Base-by-base conservation (phyloP, 2,329 filamentous ascomycete genomes). In the Claviceps sorghi region DNA sequence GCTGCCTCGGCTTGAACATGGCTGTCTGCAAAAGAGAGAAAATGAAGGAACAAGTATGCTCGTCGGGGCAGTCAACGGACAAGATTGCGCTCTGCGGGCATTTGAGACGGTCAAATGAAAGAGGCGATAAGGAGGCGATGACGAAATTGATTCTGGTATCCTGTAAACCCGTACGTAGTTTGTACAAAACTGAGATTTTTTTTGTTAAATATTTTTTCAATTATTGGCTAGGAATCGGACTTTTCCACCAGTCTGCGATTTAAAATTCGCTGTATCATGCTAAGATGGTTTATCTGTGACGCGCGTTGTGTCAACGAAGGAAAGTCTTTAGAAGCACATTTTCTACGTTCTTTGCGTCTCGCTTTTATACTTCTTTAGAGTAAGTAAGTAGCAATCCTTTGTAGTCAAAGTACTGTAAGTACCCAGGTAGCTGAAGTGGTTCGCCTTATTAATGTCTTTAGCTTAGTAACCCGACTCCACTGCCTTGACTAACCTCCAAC, bases 1-100 rank as follows among this genome's bases (percentile, higher is more conserved):
- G 54, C 61, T 44, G 46, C 64, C 64, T 48, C 62, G 58, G 62
- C 69, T 61, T 67, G 66, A 47, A 30, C 26, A 9, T 32, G 9
- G 26, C 43, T 32, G 22, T 19, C 3, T 32, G 43, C 43, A 46
- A 15, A 46, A 32, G 17, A 46, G 43, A 30, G 10, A 22, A 43
- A 4, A 3, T 13, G 22, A 22, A 43, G 4, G 41, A 22, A 15
- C 17, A 2, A 38, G 15, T 38, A 38, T 38, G 15, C 36, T 38
- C 36, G 17, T 38, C 5, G 17, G 36, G 4, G 36, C 17, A n/a
- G 36, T 8, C 36, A n/a, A 8, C n/a, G 15, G 17, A n/a, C 2
- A 38, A 38, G 21, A 13, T 17, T 13, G 21, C 41, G 21, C 3
- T 26, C 41, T 42, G 40, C 43, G 29, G 9, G 49, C 30, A 26